Base-by-base conservation (phyloP, 208 protist species). In the Trypanosoma melophagium region DNA sequence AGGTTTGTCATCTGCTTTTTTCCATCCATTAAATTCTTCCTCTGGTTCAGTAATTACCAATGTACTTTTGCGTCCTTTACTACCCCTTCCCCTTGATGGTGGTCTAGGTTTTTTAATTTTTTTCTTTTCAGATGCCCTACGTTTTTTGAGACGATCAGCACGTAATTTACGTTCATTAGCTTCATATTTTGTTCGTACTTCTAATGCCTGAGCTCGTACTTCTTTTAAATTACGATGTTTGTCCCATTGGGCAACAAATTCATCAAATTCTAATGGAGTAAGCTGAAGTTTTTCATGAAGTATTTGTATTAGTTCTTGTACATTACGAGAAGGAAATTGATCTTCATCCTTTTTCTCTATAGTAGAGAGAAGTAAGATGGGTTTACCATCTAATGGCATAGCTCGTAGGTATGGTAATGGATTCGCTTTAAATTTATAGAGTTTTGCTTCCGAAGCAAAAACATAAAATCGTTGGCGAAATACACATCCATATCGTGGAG, bases 381-480 rank as follows among this genome's bases (percentile, higher is more conserved):
- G 77, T 22, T 77, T 72, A 17, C 77, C 69, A 41, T 77, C 67
- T 25, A 61, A 62, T 58, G 38, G 59, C 17, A 10, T 87, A 51
- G 41, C 63, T 55, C 66, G 52, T 17, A 95, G 69, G 66, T 90
- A 97, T 2, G 47, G 50, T 21, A 68, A 53, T 21, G 92, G 92
- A 58, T 88, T 80, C 7, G 69, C 77, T 42, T 78, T 79, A 61
- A 97, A 97, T 0, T 66, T 66, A 25, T 58, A 25, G 42, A 89
- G 64, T 63, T 90, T 87, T 10, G 22, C 60, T 13, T 14, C 7
- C 0, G 89, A 94, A 28, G 89, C 81, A 2, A 84, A 74, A 55
- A 67, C 81, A 76, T 92, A 97, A 22, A 84, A 66, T 55, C 67
- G 66, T 50, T 79, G 77, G 5, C 86, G 79, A 74, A 81, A 95